Base-by-base conservation (phyloP, 23 red algal species). In the Cyanidiococcus yangmingshanensis region DNA sequence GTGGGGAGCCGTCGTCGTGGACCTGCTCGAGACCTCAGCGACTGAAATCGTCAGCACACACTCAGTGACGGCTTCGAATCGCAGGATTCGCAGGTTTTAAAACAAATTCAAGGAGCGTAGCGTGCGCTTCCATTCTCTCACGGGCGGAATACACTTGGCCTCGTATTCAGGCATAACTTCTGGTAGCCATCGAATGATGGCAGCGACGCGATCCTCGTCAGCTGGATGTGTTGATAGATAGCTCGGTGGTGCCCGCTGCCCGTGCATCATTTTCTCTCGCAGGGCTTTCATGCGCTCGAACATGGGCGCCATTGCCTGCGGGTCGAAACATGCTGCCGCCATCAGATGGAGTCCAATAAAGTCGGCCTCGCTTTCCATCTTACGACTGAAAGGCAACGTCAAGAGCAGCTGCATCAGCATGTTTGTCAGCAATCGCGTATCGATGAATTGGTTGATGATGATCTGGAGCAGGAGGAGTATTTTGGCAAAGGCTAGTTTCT, bases 351-450 rank as follows among this genome's bases (percentile, higher is more conserved):
- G 37, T 1, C 93, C 93, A 17, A 97, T 87, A 38, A 58, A 84
- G 68, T 97, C 93, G 2, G 93, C 93, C 79, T 97, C 93, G 12
- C 58, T 79, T 68, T 97, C 93, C 41, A 91, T 75, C 12, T 39
- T 79, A 21, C 93, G 75, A 37, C 82, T 77, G 45, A 86, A 91
- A 38, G 93, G 93, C 38, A 97, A 79, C 1, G 77, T 59, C 3
- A 85, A 41, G 0, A 89, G 26, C 21, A 97, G 21, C 30, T 85
- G 77, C n/a, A 86, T 77, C 38, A 97, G 39, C 16, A 84, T 38
- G 24, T 82, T 41, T 0, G 82, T 77, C 35, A 97, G 38, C 33
- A 76, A 41, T 2, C 84, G 81, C 26, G 82, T 75, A 50, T 88
- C 83, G 15, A 97, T 59, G 32, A 97, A 21, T 0, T 40, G n/a